Percentiles rank a stretch among this genome's conserved stretches.
Evolutionary conservation across 2,329 filamentous ascomycete genomes (phyloP).

Genomic region (Exserohilum turcica): DNA sequence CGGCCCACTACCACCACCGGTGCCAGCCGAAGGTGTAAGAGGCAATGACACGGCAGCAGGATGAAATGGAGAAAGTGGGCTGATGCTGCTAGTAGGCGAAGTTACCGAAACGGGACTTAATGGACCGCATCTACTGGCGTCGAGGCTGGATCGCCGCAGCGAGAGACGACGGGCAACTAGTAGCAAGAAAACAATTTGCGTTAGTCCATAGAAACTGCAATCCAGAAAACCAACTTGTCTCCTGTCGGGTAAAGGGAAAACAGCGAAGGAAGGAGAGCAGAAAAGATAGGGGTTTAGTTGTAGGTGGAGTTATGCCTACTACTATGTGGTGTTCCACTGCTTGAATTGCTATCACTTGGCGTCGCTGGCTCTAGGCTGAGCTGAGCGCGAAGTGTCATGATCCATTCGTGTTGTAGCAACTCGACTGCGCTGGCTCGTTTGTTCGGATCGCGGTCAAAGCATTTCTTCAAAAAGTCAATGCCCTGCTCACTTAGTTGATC

Average conservation of each 20-base stretch:
- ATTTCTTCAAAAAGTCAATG: conserved; percentile 84
- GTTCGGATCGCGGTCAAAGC: conserved; percentile 83
- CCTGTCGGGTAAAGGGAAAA: neutral
- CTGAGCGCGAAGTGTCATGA: conserved; percentile 56
- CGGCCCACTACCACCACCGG: neutral
- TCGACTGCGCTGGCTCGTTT: conserved; percentile 83
- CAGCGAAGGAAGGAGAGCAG: neutral
- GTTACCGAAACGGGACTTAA: neutral
- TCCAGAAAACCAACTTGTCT: neutral
- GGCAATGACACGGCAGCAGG: neutral
- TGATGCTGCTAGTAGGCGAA: neutral
- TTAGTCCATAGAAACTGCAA: conserved; percentile 9
- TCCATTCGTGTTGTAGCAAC: conserved; percentile 93
- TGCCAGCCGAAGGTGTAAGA: neutral
- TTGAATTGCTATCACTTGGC: conserved; percentile 42
- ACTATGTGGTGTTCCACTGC: conserved; percentile 22
- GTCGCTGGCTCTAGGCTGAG: conserved; percentile 55
- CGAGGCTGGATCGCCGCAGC: neutral
- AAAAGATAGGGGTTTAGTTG: conserved; percentile 20
- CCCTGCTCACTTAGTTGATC: conserved; percentile 86
- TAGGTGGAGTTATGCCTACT: conserved; percentile 46
- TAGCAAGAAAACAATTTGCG: neutral
- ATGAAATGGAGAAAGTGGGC: neutral
- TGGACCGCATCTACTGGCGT: neutral
- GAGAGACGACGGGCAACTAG: conserved; percentile 13